A percentile compares a stretch with the other conserved stretches of the same genome.
Conservation (phyloP, 805 yeast genomes). For the Yamadazyma sp. region DNA sequence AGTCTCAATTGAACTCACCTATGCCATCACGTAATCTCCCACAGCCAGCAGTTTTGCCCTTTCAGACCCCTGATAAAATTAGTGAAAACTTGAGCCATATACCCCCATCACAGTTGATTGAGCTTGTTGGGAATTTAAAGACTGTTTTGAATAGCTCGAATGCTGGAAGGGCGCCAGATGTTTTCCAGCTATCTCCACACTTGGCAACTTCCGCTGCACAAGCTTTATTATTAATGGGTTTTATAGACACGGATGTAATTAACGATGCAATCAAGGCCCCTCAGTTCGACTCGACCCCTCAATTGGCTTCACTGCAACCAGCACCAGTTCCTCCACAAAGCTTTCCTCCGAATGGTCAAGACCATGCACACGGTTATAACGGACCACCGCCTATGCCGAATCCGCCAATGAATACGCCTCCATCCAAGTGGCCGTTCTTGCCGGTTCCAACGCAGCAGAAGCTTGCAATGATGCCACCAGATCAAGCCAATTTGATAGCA, state of each 20-base stretch:
- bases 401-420: background rate
- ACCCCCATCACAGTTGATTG: constrained; percentile 71
- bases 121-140: constrained; percentile 65
- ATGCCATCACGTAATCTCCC: constrained; percentile 43
- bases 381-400: background rate
- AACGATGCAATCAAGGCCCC: constrained; percentile 47
- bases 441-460: constrained; percentile 51
- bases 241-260: constrained; percentile 69
- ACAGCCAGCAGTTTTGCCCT: constrained; percentile 42
- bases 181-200: constrained; percentile 53
- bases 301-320: constrained; percentile 16
- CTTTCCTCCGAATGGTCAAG: no score
- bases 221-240: constrained; percentile 73
- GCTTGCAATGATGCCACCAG: constrained; percentile 50
- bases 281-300: constrained; percentile 17
- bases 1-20: constrained; percentile 25
- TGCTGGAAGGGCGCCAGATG: constrained; percentile 50
- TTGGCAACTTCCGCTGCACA: constrained; percentile 71
- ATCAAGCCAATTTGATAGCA: constrained; percentile 57
- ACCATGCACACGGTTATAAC: background rate
- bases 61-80: constrained; percentile 55
- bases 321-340: constrained; percentile 14
- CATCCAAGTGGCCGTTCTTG: constrained; percentile 48
- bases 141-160: constrained; percentile 52
- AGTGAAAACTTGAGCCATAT: constrained; percentile 61